Evolutionary conservation across 164 flowering plant genomes (phyloP), one percentile per base, ranked within the genome.

Genomic region (Cinnamomum micranthum): DNA sequence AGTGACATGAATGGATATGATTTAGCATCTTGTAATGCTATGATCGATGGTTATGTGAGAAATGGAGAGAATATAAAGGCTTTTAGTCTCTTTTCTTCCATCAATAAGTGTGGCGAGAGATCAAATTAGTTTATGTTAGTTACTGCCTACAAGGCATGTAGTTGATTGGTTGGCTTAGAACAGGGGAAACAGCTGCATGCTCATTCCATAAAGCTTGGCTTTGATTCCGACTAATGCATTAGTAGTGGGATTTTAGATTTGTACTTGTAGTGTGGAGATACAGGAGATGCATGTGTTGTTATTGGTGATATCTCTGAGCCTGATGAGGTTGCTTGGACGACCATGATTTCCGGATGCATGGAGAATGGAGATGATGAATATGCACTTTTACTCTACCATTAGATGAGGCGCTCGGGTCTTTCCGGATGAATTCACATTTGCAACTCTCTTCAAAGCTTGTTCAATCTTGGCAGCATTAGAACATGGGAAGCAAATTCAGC

Each of bases 401-500:
- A 17, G 71, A 87, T 86, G 90, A 84, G 82, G 84, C 73, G 63
- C 58, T 74, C 79, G 84, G n/a, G 55, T 82, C 22, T 62, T 63
- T 31, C 88, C 89, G 47, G 89, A 87, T 70, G 88, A 82, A 68
- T 89, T 81, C 71, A 87, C 86, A 11, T 81, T 85, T 77, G 84
- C 88, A 27, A 83, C 84, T 33, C 84, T 89, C 11, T 71, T 87
- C 81, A 89, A 86, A 82, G 94, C 91, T 5, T 82, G 88, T 73
- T 82, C 90, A 15, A 80, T 80, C 69, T 73, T 84, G 24, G 78
- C 87, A 11, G 83, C 85, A n/a, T 47, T 84, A 33, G 85, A 87
- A 73, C 86, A 82, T 51, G 92, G 90, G 55, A 81, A 74, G 75
- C 87, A 86, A 72, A 79, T 89, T 66, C 97, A 92, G 78, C 87